phyloP scores from a whole-genome alignment of 1,284 basidiomycete genomes.

The Mycosarcoma mackinlayi region DNA sequence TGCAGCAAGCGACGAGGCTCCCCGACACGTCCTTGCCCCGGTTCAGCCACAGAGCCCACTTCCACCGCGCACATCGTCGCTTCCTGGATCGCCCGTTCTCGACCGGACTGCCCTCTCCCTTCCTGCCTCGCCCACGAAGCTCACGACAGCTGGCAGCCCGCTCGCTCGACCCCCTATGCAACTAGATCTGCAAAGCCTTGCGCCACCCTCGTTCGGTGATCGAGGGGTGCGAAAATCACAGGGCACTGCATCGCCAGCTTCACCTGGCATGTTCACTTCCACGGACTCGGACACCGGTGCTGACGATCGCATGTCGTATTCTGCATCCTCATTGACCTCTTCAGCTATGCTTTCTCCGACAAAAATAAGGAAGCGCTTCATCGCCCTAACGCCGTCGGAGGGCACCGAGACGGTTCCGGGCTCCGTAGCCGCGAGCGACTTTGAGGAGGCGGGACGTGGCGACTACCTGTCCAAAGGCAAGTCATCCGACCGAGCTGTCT shows the following conservation, averaged over 20 bases:
- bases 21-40: background rate
- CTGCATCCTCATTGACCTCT: conserved; percentile 27
- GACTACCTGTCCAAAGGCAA: conserved; percentile 43
- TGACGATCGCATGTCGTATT: conserved; percentile 29
- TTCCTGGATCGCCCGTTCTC: conserved; percentile 24
- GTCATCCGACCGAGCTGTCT: conserved; percentile 9
- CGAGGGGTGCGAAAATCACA: background rate
- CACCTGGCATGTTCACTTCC: conserved; percentile 27
- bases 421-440: conserved; percentile 35
- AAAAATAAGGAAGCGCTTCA: conserved; percentile 16
- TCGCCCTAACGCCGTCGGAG: conserved; percentile 35
- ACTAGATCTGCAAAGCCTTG: conserved; percentile 30
- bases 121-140: conserved; percentile 44
- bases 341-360: conserved; percentile 21
- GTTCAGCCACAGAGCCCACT: conserved; percentile 17
- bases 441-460: conserved; percentile 29
- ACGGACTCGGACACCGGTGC: conserved; percentile 38
- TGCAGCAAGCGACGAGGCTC: background rate
- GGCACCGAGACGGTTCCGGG: conserved; percentile 49
- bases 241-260: conserved; percentile 13
- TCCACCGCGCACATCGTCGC: conserved; percentile 38
- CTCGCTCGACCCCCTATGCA: conserved; percentile 28
- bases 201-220: conserved; percentile 16
- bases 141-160: conserved; percentile 18
- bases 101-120: conserved; percentile 16